phyloP scores from a whole-genome alignment of 2,329 filamentous ascomycete species.

The Pseudocercospora macadamiae region DNA sequence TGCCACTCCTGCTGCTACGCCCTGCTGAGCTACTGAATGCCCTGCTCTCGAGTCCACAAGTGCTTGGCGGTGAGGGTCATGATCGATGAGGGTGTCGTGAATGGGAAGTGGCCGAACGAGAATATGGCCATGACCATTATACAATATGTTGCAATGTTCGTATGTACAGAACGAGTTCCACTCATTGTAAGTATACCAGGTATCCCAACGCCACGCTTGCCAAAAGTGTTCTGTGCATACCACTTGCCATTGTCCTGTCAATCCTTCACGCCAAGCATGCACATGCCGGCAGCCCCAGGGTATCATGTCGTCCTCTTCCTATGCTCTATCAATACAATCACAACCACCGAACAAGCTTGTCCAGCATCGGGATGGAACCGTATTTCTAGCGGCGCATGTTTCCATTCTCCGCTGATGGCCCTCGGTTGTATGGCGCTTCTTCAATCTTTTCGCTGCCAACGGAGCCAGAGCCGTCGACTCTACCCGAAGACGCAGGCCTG shows the following conservation, averaged over 20 bases:
- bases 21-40: too few species aligned
- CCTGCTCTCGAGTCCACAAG: too few species aligned
- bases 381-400: slow-evolving; percentile 4
- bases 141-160: not conserved
- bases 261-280: not conserved
- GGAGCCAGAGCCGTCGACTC: not conserved
- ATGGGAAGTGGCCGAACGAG: not conserved
- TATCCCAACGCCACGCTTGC: slow-evolving; percentile 2
- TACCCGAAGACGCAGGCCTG: not conserved
- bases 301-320: not conserved
- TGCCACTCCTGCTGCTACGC: too few species aligned
- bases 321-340: not conserved
- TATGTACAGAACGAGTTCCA: not conserved
- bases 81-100: not conserved
- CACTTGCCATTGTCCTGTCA: slow-evolving; percentile 5
- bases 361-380: not conserved
- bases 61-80: too few species aligned
- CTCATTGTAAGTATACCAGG: not conserved
- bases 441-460: slow-evolving; percentile 1
- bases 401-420: slow-evolving; percentile 5
- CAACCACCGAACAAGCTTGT: not conserved
- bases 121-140: not conserved
- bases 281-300: not conserved
- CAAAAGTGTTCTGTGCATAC: not conserved
- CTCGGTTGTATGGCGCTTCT: slow-evolving; percentile 1